Evolutionary conservation across 306 rosid species (phyloP).

Genomic region (Prunus salicina): DNA sequence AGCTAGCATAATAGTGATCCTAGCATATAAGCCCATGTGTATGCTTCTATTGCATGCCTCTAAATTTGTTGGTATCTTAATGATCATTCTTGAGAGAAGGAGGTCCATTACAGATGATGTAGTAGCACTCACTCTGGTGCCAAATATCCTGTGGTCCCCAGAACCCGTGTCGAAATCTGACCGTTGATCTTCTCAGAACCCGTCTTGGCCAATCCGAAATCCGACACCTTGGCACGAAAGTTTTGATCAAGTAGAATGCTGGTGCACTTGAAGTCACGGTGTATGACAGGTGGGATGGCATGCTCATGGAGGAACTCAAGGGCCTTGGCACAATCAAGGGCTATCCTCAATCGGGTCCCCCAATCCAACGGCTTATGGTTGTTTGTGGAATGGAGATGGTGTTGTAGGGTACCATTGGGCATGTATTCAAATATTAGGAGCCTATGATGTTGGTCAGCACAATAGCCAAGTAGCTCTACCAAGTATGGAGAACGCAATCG

Average conservation of each 20-base stretch:
- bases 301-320: constrained; percentile 87
- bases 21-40: constrained; percentile 36
- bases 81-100: constrained; percentile 18
- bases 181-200: constrained; percentile 82
- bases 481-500: constrained; percentile 69
- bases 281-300: constrained; percentile 72
- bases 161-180: constrained; percentile 77
- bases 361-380: constrained; percentile 68
- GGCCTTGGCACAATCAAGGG: constrained; percentile 93
- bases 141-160: constrained; percentile 92
- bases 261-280: constrained; percentile 79
- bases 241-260: constrained; percentile 70
- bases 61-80: constrained; percentile 15
- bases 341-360: constrained; percentile 86
- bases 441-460: constrained; percentile 93
- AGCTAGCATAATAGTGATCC: constrained; percentile 44
- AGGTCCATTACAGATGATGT: constrained; percentile 19
- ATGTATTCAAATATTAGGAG: constrained; percentile 71
- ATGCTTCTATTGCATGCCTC: constrained; percentile 32
- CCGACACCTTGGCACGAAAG: constrained; percentile 80
- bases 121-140: constrained; percentile 94
- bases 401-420: constrained; percentile 74
- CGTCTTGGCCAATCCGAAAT: constrained; percentile 85
- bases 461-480: constrained; percentile 91
- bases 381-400: constrained; percentile 54